Percentiles rank a stretch among this genome's conserved stretches.
These are phyloP conservation scores for Blastobotrys elegans DNA, from an alignment of 1,139 yeast species.

Conservation along the genomic window DNA sequence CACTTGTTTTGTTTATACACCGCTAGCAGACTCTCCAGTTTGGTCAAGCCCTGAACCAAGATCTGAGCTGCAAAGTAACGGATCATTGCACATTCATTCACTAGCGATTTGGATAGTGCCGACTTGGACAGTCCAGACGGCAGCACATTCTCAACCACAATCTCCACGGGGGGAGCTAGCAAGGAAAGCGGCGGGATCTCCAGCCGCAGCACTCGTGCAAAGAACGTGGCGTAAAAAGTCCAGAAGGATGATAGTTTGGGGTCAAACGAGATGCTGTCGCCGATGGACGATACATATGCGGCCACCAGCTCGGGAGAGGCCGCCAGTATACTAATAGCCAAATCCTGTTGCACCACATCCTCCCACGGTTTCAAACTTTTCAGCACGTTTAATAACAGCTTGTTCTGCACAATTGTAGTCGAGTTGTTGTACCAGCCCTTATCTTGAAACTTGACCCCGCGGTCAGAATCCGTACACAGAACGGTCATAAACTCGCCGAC, in stretches of 20 bases:
- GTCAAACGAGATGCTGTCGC: constrained; percentile 50
- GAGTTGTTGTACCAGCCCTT: constrained; percentile 47
- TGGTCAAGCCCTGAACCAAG: constrained; percentile 50
- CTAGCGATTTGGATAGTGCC: constrained; percentile 55
- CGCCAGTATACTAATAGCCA: constrained; percentile 48
- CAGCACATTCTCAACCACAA: constrained; percentile 51
- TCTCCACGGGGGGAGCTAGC: constrained; percentile 25
- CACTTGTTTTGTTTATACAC: constrained; percentile 42
- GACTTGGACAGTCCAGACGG: constrained; percentile 64
- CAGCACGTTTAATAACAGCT: constrained; percentile 57
- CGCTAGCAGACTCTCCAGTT: constrained; percentile 41
- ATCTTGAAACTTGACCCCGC: constrained; percentile 61
- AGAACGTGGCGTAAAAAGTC: constrained; percentile 65
- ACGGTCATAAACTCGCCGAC: constrained; percentile 49
- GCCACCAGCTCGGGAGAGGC: constrained; percentile 67
- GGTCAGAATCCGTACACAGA: constrained; percentile 46
- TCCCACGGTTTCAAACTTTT: constrained; percentile 79
- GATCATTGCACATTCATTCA: constrained; percentile 50
- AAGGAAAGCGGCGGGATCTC: constrained; percentile 42
- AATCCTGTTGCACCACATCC: constrained; percentile 54
- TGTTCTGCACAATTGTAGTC: constrained; percentile 40
- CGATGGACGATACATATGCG: constrained; percentile 55
- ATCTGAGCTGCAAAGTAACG: constrained; percentile 63
- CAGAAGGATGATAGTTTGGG: constrained; percentile 77
- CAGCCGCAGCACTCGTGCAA: constrained; percentile 53